Conservation (phyloP, 371 early-diverging fungal genomes). For the Mortierella sp. region DNA sequence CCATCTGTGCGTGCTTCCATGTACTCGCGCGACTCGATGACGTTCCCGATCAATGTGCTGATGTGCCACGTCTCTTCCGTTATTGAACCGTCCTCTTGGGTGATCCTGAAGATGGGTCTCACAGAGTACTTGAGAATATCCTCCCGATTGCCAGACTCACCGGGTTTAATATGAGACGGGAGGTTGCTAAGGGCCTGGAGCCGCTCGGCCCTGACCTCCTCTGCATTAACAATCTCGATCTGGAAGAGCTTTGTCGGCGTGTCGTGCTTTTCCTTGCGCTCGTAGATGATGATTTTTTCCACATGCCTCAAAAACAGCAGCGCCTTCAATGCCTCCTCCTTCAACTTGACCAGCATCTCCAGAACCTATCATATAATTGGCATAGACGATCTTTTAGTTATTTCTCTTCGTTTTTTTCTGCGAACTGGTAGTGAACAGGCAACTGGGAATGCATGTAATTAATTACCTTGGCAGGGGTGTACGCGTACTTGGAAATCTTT, state of each 20-base stretch:
- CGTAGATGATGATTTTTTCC: constrained; percentile 55
- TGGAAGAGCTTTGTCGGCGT: constrained; percentile 34
- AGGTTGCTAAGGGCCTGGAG: constrained; percentile 12
- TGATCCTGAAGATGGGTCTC: constrained; percentile 22
- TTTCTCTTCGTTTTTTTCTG: not conserved
- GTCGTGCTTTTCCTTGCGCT: constrained; percentile 22
- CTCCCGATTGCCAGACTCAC: not conserved
- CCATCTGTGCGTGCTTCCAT: constrained; percentile 25
- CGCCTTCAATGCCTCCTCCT: constrained; percentile 39
- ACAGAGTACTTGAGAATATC: constrained; percentile 29
- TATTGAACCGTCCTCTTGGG: constrained; percentile 21
- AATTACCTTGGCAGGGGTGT: constrained; percentile 16
- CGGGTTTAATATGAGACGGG: constrained; percentile 16
- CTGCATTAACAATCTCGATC: constrained; percentile 44
- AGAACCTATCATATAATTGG: constrained; percentile 13
- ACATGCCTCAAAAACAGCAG: constrained; percentile 54
- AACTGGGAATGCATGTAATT: no score
- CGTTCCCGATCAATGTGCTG: constrained; percentile 39
- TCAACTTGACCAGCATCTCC: constrained; percentile 33
- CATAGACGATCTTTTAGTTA: not conserved
- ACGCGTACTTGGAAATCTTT: constrained; percentile 10
- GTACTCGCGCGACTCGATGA: constrained; percentile 12
- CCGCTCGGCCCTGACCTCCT: constrained; percentile 28
- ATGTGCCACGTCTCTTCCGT: constrained; percentile 36
- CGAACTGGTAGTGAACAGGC: no score